phyloP scores from a whole-genome alignment of 345 rosid genomes.

The Barbarea vulgaris region DNA sequence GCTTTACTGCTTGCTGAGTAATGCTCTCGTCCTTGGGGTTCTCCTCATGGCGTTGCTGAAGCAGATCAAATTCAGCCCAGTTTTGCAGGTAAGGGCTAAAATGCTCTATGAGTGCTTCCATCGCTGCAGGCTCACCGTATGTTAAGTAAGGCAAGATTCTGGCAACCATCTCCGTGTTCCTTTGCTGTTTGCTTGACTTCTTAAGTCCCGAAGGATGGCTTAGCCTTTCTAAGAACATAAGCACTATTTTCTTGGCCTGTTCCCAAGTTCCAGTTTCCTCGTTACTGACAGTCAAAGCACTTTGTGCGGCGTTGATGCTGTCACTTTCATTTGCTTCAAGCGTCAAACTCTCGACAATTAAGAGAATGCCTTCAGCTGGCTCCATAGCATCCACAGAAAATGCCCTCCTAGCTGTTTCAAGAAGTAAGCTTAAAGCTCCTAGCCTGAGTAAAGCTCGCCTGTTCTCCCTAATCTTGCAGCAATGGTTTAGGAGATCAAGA shows the following conservation, averaged over 20 bases:
- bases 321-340: slow-evolving; percentile 96
- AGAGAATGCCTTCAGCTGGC: slow-evolving; percentile 97
- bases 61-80: slow-evolving; percentile 79
- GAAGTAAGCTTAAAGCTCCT: slow-evolving; percentile 93
- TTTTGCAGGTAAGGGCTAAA: slow-evolving; percentile 83
- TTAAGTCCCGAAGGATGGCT: slow-evolving; percentile 84
- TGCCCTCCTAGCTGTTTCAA: slow-evolving; percentile 97
- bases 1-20: slow-evolving; percentile 69
- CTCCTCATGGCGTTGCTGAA: slow-evolving; percentile 75
- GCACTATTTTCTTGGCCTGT: slow-evolving; percentile 97
- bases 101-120: slow-evolving; percentile 95
- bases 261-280: slow-evolving; percentile 88
- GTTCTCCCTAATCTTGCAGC: slow-evolving; percentile 96
- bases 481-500: slow-evolving; percentile 92
- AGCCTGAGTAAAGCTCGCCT: slow-evolving; percentile 79
- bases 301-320: slow-evolving; percentile 70
- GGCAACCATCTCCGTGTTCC: slow-evolving; percentile 99
- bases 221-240: slow-evolving; percentile 92
- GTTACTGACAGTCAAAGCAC: slow-evolving; percentile 76
- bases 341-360: slow-evolving; percentile 93
- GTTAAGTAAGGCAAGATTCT: slow-evolving; percentile 96
- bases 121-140: slow-evolving; percentile 98
- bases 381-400: slow-evolving; percentile 99
- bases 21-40: slow-evolving; percentile 72
- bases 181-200: slow-evolving; percentile 95